Conservation (phyloP, 306 rosid species). For the Prunus fruticosa region DNA sequence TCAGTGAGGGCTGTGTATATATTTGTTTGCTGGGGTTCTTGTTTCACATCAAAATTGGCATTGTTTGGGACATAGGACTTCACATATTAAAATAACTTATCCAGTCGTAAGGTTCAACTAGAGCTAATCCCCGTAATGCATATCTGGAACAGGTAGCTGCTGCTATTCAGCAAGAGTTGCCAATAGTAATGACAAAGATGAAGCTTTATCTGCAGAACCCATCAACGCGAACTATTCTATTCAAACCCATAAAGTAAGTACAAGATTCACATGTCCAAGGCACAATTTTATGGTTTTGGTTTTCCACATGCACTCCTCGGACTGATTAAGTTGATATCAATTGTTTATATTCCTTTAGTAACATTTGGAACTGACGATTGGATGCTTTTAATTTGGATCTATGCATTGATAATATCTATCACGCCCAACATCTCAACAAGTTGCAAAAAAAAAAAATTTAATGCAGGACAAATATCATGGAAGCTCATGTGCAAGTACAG, state of each 20-base stretch:
- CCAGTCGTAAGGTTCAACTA: not conserved
- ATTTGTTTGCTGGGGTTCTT: not conserved
- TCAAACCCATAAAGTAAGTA: slow-evolving; percentile 93
- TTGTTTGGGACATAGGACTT: not conserved
- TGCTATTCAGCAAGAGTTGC: slow-evolving; percentile 80
- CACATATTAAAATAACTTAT: not conserved
- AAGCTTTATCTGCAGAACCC: slow-evolving; percentile 92
- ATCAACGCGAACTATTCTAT: slow-evolving; percentile 81
- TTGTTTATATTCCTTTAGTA: not conserved
- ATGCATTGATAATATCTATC: too few relatives aligned
- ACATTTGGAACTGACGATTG: not conserved
- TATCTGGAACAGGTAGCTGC: slow-evolving; percentile 60
- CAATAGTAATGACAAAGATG: slow-evolving; percentile 76
- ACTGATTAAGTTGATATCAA: not conserved
- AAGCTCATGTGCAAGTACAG: slow-evolving; percentile 87
- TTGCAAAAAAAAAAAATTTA: too few relatives aligned
- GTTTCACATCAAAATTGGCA: not conserved
- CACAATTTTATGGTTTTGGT: not conserved
- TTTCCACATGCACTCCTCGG: not conserved
- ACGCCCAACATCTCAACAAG: not conserved
- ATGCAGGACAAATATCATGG: slow-evolving; percentile 81
- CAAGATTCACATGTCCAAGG: not conserved
- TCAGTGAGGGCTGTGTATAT: not conserved
- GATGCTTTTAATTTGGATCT: not conserved
- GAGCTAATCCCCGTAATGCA: slow-evolving; percentile 14